Base-by-base conservation (phyloP, 768 basidiomycete species). In the Brasilioporus rufonigricans region DNA sequence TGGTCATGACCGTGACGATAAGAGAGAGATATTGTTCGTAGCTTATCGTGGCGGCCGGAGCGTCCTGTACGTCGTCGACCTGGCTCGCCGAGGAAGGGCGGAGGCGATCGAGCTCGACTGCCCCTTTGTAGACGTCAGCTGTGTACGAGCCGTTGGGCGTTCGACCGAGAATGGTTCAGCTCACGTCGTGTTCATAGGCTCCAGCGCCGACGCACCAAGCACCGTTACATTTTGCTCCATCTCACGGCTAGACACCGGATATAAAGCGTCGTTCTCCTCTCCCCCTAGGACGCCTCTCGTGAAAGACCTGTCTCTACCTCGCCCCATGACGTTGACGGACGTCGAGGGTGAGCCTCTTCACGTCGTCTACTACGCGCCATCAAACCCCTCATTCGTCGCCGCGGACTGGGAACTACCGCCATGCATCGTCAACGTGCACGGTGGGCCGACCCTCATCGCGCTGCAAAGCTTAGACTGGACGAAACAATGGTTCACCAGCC, bases 401-500 rank as follows among this genome's bases (percentile, higher is more conserved):
- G 44, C 26, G 14, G 9, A 38, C 5, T 26, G 44, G 35, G 51
- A 52, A 19, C 16, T 19, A 2, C 51, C 44, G 5, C 51, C 44
- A 1, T 52, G 50, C n/a, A 36, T 52, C 19, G 50, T 52, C 43
- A 52, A 52, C 33, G 50, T 52, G 3, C 43, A 52, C 19, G 50
- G 43, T 24, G 50, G 50, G 13, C 50, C 43, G 16, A 52, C 44
- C 5, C 31, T 52, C 3, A 29, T 45, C 4, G 51, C 44, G 2
- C 8, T 52, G 5, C 51, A 52, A 38, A 45, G 44, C 21, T 12
- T 52, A 6, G 51, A 52, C 21, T 52, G 11, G 36, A 36, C 44
- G 26, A 52, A 52, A 21, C 51, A 52, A 21, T 52, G 51, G 51
- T 45, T 38, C 35, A 52, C 51, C 16, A 52, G 51, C 51, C 51